Percentiles rank a stretch among this genome's conserved stretches.
These are phyloP conservation scores for Eucalyptus regnans DNA, from an alignment of 345 rosid genomes.

Conservation along the genomic window DNA sequence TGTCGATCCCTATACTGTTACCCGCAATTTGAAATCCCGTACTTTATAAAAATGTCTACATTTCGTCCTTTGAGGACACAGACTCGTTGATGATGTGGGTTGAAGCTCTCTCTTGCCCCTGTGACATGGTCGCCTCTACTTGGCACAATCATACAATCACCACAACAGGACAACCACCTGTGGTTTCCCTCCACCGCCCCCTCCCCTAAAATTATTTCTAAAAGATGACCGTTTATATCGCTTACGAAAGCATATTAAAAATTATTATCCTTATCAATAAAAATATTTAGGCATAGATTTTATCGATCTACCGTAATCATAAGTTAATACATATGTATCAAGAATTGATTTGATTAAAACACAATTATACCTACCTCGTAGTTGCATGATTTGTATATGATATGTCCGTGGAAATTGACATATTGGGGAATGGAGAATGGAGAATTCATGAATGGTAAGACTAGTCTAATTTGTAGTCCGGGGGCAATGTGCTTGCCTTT, in stretches of 20 bases:
- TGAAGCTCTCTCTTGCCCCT: not conserved
- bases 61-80: not conserved
- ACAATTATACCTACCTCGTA: not conserved
- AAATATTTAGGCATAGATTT: too few relatives aligned
- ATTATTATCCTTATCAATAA: too few relatives aligned
- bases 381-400: not conserved
- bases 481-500: not conserved
- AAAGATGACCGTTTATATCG: accelerated
- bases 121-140: not conserved
- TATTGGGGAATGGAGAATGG: not conserved
- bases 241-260: too few relatives aligned
- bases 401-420: not conserved
- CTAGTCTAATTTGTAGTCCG: not conserved
- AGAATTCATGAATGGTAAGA: not conserved
- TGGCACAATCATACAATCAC: too few relatives aligned
- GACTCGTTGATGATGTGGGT: not conserved
- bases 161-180: too few relatives aligned
- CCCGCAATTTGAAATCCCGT: not conserved
- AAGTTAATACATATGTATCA: not conserved
- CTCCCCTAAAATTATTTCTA: too few relatives aligned
- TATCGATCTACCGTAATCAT: not conserved
- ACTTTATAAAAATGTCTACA: not conserved
- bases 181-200: too few relatives aligned
- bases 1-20: not conserved
- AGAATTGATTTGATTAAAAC: not conserved